These are phyloP conservation scores for Arabidopsis hybrid DNA, from an alignment of 441 rosid genomes.

Conservation along the genomic window DNA sequence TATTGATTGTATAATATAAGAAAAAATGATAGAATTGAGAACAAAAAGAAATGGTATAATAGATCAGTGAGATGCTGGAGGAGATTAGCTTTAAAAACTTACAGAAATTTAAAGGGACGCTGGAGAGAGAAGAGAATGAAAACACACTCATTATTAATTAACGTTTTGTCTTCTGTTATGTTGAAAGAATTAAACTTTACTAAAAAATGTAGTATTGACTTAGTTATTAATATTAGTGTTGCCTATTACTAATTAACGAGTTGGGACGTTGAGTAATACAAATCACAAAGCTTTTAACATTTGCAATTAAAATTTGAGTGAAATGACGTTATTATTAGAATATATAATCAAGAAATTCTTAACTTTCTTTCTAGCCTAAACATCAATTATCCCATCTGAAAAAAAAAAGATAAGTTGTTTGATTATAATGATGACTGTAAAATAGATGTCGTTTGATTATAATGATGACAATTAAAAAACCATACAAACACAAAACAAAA, in stretches of 20 bases:
- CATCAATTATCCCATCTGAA: no score
- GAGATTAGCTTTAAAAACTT: constrained; percentile 34
- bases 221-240: no score
- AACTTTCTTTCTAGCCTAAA: no score
- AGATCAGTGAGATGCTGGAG: constrained; percentile 47
- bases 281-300: neutral
- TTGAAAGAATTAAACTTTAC: neutral
- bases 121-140: constrained; percentile 22
- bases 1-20: neutral
- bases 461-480: no score
- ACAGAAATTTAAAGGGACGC: constrained; percentile 34
- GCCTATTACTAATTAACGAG: neutral
- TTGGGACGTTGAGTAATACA: neutral
- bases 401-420: no score
- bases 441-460: no score
- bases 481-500: no score
- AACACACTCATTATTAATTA: constrained; percentile 5
- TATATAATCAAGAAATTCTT: no score
- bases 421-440: no score
- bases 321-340: neutral
- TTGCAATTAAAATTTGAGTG: neutral
- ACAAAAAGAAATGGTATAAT: neutral
- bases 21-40: constrained; percentile 1
- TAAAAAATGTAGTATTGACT: neutral
- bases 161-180: constrained; percentile 18